Base-by-base conservation (phyloP, 345 rosid species). In the Turnera subulata region DNA sequence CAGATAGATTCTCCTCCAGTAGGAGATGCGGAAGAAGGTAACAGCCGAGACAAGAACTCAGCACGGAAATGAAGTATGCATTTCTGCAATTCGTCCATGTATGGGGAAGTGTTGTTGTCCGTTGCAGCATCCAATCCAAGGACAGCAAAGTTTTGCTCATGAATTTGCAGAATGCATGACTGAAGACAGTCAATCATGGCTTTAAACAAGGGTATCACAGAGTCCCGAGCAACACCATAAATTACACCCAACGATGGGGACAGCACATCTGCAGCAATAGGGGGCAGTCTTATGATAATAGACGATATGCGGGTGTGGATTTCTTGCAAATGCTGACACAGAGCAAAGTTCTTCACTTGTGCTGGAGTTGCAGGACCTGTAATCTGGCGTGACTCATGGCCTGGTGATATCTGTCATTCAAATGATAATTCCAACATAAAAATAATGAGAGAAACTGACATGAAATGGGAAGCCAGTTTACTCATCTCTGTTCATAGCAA, bases 81-180 rank as follows among this genome's bases (percentile, higher is more conserved):
- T 69, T 73, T 84, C 79, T 94, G 99, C 76, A 90, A 63, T 66
- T 88, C 99, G 67, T 90, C 97, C 99, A 94, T 88, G 83, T 94
- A 94, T 29, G 95, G 83, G 6, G 99, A 94, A 62, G 88, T 75
- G 69, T 85, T 88, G 72, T 79, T 85, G 76, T 94, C 97, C 80
- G 84, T 75, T 24, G 82, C 84, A 70, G 95, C 83, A 75, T 94
- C 95, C 66, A 81, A 80, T 39, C 79, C 90, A 49, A 69, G 77
- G 24, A 53, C 78, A 65, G 85, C 84, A 55, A 94, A 85, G 64
- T 88, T 90, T 70, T 94, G 99, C 6, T 88, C 89, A 57, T 94
- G 97, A 74, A 94, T 94, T 69, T 84, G 92, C 73, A 94, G 67
- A 63, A 88, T 81, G 77, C 97, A 94, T 16, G 96, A 80, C 65